These are phyloP conservation scores for Boletus sp. DNA, from an alignment of 768 basidiomycete genomes.

Conservation along the genomic window DNA sequence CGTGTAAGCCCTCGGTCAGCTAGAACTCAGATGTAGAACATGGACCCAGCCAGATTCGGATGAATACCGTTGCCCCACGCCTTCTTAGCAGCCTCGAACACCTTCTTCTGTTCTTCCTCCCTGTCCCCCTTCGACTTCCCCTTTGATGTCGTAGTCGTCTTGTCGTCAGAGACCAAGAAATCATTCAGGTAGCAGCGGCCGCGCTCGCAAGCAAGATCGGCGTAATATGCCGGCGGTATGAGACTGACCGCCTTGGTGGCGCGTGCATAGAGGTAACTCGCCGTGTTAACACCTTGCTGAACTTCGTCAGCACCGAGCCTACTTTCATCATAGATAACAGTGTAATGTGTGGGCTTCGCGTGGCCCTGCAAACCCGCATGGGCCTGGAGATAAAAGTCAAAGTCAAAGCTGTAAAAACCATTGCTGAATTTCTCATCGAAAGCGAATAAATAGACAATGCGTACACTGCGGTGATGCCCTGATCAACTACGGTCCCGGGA, in stretches of 20 bases:
- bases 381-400: constrained; percentile 69
- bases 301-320: constrained; percentile 63
- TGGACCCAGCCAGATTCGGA: constrained; percentile 52
- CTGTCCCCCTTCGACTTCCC: constrained; percentile 28
- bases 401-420: constrained; percentile 47
- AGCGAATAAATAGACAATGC: constrained; percentile 7
- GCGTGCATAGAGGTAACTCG: constrained; percentile 74
- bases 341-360: constrained; percentile 74
- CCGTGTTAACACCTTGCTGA: constrained; percentile 67
- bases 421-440: not conserved
- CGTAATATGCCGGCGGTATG: constrained; percentile 77
- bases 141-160: constrained; percentile 39
- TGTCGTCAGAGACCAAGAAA: constrained; percentile 55
- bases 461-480: constrained; percentile 69
- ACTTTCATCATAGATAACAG: constrained; percentile 77
- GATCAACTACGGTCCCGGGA: constrained; percentile 79
- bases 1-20: not conserved
- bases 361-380: constrained; percentile 72
- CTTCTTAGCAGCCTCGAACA: constrained; percentile 17
- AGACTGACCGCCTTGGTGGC: constrained; percentile 84
- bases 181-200: constrained; percentile 75
- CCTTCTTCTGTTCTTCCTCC: constrained; percentile 28
- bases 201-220: constrained; percentile 79
- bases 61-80: constrained; percentile 60
- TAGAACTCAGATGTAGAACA: constrained; percentile 65